Percentiles rank a stretch among this genome's conserved stretches.
Evolutionary conservation across 1,139 yeast genomes (phyloP).

Genomic region (Protomyces pachydermus): DNA sequence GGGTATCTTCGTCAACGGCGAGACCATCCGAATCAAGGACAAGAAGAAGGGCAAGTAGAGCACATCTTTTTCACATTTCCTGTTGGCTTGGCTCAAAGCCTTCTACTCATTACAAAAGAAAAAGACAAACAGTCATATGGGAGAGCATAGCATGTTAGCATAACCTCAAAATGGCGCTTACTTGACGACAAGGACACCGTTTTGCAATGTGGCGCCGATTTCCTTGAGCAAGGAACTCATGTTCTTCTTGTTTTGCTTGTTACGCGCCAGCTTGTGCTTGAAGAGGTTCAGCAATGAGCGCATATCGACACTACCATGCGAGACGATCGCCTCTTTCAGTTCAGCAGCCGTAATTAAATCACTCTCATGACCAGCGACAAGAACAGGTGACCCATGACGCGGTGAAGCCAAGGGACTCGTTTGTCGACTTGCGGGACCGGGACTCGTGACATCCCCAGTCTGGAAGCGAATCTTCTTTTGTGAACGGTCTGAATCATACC

Average conservation of each 20-base stretch:
- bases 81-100: background rate
- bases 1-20: constrained; percentile 88
- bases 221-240: constrained; percentile 16
- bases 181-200: background rate
- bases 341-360: constrained; percentile 20
- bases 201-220: constrained; percentile 2
- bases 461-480: constrained; percentile 23
- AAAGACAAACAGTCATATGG: too few species aligned
- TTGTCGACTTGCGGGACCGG: constrained; percentile 7
- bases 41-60: background rate
- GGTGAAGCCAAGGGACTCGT: constrained; percentile 12
- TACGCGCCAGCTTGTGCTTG: constrained; percentile 24
- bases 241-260: constrained; percentile 8
- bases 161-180: background rate
- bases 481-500: constrained; percentile 20
- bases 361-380: background rate
- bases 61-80: background rate
- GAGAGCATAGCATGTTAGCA: background rate
- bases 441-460: background rate
- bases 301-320: constrained; percentile 12
- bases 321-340: constrained; percentile 7
- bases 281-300: constrained; percentile 4
- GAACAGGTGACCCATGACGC: constrained; percentile 5
- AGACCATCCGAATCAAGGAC: constrained; percentile 58
- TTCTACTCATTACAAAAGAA: background rate